Evolutionary conservation across 2,329 filamentous ascomycete genomes (phyloP).

Genomic region (Dactylellina parvicollis): DNA sequence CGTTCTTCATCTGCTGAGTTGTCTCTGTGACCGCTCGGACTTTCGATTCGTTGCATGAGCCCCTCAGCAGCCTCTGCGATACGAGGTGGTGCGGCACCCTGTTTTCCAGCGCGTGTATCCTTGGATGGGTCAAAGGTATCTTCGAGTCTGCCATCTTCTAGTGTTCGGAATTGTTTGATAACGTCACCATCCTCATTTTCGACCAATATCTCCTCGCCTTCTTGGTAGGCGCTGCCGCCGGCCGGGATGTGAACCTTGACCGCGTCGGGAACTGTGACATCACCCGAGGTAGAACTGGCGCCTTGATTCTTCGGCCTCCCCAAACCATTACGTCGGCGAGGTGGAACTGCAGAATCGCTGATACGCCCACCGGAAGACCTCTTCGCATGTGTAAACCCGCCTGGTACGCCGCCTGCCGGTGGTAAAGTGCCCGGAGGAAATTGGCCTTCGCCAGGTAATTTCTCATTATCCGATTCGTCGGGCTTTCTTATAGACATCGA

Average conservation of each 20-base stretch:
- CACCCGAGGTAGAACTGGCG: slow-evolving; percentile 59
- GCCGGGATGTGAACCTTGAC: slow-evolving; percentile 42
- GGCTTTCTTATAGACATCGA: slow-evolving; percentile 77
- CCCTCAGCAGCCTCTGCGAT: slow-evolving; percentile 21
- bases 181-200: slow-evolving; percentile 57
- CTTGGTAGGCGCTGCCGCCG: slow-evolving; percentile 55
- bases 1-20: slow-evolving; percentile 18
- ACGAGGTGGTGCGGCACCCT: slow-evolving; percentile 26
- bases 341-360: slow-evolving; percentile 87
- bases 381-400: slow-evolving; percentile 82
- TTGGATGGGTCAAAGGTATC: slow-evolving; percentile 51
- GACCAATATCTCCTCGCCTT: slow-evolving; percentile 57
- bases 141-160: slow-evolving; percentile 46
- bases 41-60: slow-evolving; percentile 37
- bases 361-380: slow-evolving; percentile 85
- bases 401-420: slow-evolving; percentile 74
- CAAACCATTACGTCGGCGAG: slow-evolving; percentile 64
- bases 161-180: slow-evolving; percentile 54
- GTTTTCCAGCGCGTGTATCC: slow-evolving; percentile 37
- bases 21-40: slow-evolving; percentile 45
- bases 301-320: slow-evolving; percentile 62
- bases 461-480: slow-evolving; percentile 70
- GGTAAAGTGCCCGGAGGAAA: slow-evolving; percentile 75
- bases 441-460: slow-evolving; percentile 62
- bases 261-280: slow-evolving; percentile 56